phyloP scores from a whole-genome alignment of 2,329 filamentous ascomycete species.

The Scytalidium sp. region DNA sequence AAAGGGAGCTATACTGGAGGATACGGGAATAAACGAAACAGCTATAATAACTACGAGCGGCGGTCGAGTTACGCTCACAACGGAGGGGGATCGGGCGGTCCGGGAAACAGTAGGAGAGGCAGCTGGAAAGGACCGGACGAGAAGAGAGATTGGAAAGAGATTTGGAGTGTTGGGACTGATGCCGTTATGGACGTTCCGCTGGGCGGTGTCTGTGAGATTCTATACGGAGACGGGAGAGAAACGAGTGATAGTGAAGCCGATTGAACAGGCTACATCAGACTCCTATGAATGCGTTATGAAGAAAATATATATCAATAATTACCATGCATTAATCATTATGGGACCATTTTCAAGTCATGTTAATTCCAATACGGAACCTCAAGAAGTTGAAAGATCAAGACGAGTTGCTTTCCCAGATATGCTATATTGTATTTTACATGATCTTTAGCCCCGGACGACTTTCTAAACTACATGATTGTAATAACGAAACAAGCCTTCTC shows the following conservation, averaged over 20 bases:
- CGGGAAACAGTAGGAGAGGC: conserved; percentile 28
- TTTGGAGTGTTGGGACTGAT: conserved; percentile 93
- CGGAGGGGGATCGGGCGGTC: conserved; percentile 29
- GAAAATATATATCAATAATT: too few relatives aligned
- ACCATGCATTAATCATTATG: too few relatives aligned
- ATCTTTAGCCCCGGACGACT: too few relatives aligned
- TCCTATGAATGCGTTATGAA: too few relatives aligned
- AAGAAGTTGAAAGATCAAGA: too few relatives aligned
- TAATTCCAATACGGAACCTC: too few relatives aligned
- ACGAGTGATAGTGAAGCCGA: conserved; percentile 11
- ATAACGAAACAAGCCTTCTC: not conserved
- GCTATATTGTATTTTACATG: too few relatives aligned
- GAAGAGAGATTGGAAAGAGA: conserved; percentile 65
- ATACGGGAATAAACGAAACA: conserved; percentile 31
- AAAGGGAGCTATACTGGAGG: conserved; percentile 19
- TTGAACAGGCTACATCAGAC: too few relatives aligned
- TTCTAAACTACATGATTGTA: not conserved
- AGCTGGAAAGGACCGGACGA: conserved; percentile 23
- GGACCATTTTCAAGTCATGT: too few relatives aligned
- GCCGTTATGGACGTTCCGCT: conserved; percentile 96
- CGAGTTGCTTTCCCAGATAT: too few relatives aligned
- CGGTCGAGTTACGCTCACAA: conserved; percentile 22
- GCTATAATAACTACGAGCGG: conserved; percentile 15
- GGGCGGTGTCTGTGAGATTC: conserved; percentile 88
- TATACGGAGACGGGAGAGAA: conserved; percentile 68